These are phyloP conservation scores for Fraxinus platypoda DNA, from an alignment of 305 asterid genomes.

Conservation along the genomic window DNA sequence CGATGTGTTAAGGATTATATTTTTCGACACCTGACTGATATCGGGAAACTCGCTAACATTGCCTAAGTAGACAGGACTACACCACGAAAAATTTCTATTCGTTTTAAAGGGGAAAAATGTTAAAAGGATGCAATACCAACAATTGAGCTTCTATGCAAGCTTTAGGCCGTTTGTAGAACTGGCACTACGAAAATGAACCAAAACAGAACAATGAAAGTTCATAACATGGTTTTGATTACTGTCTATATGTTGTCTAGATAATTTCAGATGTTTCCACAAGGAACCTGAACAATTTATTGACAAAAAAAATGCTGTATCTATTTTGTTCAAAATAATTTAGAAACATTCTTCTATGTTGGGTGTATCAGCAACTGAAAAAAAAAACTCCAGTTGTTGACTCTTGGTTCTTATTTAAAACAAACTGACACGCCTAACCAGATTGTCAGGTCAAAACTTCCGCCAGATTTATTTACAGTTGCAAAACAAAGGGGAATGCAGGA, in stretches of 20 bases:
- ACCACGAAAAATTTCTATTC: background rate
- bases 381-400: background rate
- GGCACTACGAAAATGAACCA: background rate
- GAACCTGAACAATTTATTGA: background rate
- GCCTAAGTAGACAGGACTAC: background rate
- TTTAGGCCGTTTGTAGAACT: background rate
- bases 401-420: background rate
- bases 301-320: background rate
- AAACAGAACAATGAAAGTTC: background rate
- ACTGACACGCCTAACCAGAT: background rate
- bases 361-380: background rate
- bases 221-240: background rate
- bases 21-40: background rate
- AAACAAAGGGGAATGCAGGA: background rate
- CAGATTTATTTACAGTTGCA: background rate
- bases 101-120: background rate
- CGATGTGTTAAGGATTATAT: background rate
- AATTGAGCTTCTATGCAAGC: background rate
- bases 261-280: background rate
- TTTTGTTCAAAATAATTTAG: background rate
- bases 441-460: background rate
- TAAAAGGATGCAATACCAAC: background rate
- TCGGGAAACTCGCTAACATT: background rate
- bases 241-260: background rate
- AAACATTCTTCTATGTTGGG: background rate